phyloP scores from a whole-genome alignment of 139 green algal species.

The Chlamydomonas schloesseri region DNA sequence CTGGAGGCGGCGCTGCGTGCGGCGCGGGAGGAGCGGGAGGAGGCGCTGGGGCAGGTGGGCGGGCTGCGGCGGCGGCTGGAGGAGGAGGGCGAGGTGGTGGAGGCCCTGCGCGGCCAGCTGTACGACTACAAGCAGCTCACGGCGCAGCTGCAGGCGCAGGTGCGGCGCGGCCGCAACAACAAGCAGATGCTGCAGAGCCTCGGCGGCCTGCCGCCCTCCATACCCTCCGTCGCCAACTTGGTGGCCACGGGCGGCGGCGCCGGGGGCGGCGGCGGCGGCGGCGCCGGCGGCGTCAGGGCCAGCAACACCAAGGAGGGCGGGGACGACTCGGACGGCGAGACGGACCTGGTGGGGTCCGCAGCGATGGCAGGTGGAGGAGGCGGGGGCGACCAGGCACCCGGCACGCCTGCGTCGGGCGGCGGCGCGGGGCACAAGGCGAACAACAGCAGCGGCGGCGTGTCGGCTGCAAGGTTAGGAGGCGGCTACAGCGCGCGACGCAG shows the following conservation, averaged over 20 bases:
- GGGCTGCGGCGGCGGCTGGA: slow-evolving; percentile 35
- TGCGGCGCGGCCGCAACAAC: slow-evolving; percentile 49
- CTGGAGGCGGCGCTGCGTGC: slow-evolving; percentile 26
- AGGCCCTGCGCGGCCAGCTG: slow-evolving; percentile 56
- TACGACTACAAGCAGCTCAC: slow-evolving; percentile 61
- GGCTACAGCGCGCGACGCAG: too few relatives aligned
- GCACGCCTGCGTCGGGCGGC: neutral
- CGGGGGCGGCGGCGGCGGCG: neutral
- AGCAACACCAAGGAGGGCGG: slow-evolving; percentile 33
- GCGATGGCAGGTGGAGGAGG: neutral
- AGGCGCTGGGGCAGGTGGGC: slow-evolving; percentile 39
- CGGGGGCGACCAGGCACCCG: neutral
- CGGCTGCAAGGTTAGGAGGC: too few relatives aligned
- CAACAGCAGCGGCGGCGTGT: too few relatives aligned
- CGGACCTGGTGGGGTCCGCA: neutral
- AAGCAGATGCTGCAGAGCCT: slow-evolving; percentile 31
- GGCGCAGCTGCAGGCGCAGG: slow-evolving; percentile 40
- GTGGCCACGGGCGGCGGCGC: neutral
- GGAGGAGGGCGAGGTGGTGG: slow-evolving; percentile 57
- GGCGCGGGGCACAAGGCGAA: too few relatives aligned
- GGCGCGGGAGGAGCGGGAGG: slow-evolving; percentile 44
- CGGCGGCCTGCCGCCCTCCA: neutral
- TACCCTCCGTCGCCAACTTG: slow-evolving; percentile 13
- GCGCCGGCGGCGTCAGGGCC: neutral
- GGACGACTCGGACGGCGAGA: slow-evolving; percentile 28